These are phyloP conservation scores for Colletotrichum sp. DNA, from an alignment of 2,329 filamentous ascomycete genomes.

Conservation along the genomic window DNA sequence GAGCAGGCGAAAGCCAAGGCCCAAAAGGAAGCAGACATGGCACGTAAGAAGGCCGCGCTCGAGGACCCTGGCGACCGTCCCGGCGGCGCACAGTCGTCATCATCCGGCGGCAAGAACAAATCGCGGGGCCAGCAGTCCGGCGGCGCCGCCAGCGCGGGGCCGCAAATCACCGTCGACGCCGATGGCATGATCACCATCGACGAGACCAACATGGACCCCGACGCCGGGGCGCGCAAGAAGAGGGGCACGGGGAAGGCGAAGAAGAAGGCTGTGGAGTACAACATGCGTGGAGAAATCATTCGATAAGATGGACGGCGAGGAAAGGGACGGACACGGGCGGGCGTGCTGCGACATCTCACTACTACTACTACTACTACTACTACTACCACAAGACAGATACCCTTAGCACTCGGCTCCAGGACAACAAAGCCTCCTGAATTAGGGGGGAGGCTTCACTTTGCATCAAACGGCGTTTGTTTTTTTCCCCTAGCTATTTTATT, in stretches of 20 bases:
- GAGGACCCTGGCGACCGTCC: constrained; percentile 42
- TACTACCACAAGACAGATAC: not conserved
- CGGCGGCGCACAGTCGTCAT: constrained; percentile 1
- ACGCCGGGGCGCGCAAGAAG: constrained; percentile 28
- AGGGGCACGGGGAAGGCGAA: constrained; percentile 34
- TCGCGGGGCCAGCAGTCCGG: not conserved
- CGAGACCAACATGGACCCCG: constrained; percentile 19
- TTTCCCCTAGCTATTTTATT: not conserved
- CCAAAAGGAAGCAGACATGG: constrained; percentile 51
- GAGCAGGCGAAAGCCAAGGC: constrained; percentile 46
- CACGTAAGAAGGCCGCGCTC: constrained; percentile 52
- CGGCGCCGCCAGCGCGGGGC: not conserved
- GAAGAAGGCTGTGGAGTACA: constrained; percentile 35
- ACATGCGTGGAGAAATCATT: constrained; percentile 23
- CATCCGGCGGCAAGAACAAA: not conserved
- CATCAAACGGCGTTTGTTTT: not conserved
- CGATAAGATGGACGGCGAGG: not conserved
- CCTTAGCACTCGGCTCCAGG: not conserved
- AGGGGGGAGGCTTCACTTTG: not conserved
- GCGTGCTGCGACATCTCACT: not conserved
- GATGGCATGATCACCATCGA: constrained; percentile 22
- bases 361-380: not conserved
- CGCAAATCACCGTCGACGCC: constrained; percentile 16
- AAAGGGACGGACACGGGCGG: not conserved
- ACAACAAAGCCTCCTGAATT: not conserved